phyloP scores from a whole-genome alignment of 257 asterid species.

The Leonotis leonurus region DNA sequence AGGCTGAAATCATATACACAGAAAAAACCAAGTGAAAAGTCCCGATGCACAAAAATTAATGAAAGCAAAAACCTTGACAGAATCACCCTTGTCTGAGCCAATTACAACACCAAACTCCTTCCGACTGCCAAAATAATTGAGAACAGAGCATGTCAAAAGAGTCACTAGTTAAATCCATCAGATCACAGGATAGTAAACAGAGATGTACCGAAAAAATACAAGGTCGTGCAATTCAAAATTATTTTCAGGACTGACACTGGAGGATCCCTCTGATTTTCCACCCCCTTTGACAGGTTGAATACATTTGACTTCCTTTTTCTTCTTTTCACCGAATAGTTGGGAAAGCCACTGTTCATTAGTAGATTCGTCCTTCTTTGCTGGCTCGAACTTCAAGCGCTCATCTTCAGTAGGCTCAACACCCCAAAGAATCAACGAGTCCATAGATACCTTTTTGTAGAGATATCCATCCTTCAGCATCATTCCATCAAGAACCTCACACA shows the following conservation, averaged over 20 bases:
- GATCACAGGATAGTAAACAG: constrained; percentile 4
- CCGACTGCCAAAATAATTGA: constrained; percentile 45
- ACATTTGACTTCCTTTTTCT: constrained; percentile 37
- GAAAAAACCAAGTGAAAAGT: constrained; percentile 7
- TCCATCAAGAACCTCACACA: constrained; percentile 78
- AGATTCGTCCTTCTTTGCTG: constrained; percentile 54
- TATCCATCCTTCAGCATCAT: constrained; percentile 96
- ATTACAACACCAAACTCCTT: constrained; percentile 87
- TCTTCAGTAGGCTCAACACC: constrained; percentile 76
- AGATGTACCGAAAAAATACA: constrained; percentile 80
- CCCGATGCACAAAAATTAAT: constrained; percentile 7
- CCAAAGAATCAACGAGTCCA: constrained; percentile 73
- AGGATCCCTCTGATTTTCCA: constrained; percentile 53
- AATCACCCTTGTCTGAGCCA: constrained; percentile 72
- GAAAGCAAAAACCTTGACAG: constrained; percentile 53
- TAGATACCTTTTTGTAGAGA: constrained; percentile 65
- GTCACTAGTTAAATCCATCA: neutral
- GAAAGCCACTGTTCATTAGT: constrained; percentile 76
- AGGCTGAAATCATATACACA: neutral
- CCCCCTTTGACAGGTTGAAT: constrained; percentile 34
- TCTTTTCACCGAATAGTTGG: constrained; percentile 72
- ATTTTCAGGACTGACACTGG: constrained; percentile 38
- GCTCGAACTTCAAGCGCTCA: constrained; percentile 91
- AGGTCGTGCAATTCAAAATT: constrained; percentile 74
- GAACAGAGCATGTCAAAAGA: constrained; percentile 11